Base-by-base conservation (phyloP, 1,139 yeast genomes). In the Kluyveromyces sp. region DNA sequence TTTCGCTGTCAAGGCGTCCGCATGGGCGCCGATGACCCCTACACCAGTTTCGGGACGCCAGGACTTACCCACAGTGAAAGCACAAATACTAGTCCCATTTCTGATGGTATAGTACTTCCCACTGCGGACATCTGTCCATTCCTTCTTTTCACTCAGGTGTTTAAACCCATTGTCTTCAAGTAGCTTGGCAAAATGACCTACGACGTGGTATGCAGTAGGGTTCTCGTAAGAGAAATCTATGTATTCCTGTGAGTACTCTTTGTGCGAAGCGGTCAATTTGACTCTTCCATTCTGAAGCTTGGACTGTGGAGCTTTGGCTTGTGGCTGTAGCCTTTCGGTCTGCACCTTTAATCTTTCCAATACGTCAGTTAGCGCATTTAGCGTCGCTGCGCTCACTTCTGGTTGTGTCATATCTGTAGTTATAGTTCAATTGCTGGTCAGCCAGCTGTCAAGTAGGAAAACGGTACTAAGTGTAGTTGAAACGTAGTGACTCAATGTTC, bases 161-260 rank as follows among this genome's bases (percentile, higher is more conserved):
- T 55, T 61, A 60, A 79, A 80, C 2, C 84, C 85, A 36, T 73
- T 69, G 1, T 64, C 58, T 36, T 67, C 67, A 42, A 80, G 63
- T 37, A 69, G 53, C 19, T 64, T 53, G 40, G 70, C 55, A 50
- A 78, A 73, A 53, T 68, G 65, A 16, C 67, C 54, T 9, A 78
- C 74, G 19, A 74, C 82, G 54, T 80, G 86, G 63, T 66, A 78
- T 20, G 78, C 76, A 15, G 86, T 80, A 36, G 87, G 87, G 52
- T 72, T 74, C 29, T 67, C 58, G 52, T 73, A 73, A 39, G 83
- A 78, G 64, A 80, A 80, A 41, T 75, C 72, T 39, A 80, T 70
- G 57, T 77, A 80, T 29, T 71, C 67, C 12, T 71, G 60, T 19
- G 82, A 68, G 52, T 70, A 72, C 20, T 58, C 52, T 33, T 66